A percentile compares a stretch with the other conserved stretches of the same genome.
phyloP scores from a whole-genome alignment of 2,329 filamentous ascomycete species.

The Neonectria sp. region DNA sequence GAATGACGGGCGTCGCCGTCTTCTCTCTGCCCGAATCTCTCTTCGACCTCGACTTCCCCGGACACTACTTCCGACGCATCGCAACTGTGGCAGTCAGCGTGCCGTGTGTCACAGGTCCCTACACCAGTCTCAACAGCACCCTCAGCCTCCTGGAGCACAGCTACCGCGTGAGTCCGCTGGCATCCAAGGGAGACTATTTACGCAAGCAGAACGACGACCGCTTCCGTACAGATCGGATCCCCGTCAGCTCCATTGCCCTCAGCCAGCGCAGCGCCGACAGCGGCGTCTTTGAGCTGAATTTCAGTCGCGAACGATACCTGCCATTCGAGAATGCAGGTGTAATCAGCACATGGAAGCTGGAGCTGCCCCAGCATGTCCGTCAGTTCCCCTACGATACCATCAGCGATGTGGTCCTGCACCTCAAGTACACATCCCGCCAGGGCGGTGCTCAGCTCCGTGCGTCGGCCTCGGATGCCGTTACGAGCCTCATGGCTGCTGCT shows the following conservation, averaged over 20 bases:
- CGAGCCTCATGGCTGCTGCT: no score
- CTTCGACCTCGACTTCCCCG: constrained; percentile 58
- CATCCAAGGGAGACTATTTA: not conserved
- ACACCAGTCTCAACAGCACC: constrained; percentile 36
- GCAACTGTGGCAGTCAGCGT: constrained; percentile 52
- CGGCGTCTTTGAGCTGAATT: constrained; percentile 19
- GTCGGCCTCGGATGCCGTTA: no score
- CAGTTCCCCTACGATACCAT: constrained; percentile 26
- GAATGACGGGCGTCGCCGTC: not conserved
- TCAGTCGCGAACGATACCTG: constrained; percentile 3
- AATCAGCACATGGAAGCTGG: constrained; percentile 23
- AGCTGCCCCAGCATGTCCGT: not conserved
- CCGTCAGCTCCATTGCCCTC: not conserved
- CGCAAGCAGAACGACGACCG: not conserved
- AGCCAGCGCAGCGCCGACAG: not conserved
- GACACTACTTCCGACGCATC: constrained; percentile 57
- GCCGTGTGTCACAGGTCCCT: constrained; percentile 49
- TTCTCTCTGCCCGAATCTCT: constrained; percentile 47
- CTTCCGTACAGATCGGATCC: constrained; percentile 7
- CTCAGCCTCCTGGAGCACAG: not conserved
- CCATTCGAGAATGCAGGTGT: constrained; percentile 28
- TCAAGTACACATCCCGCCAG: constrained; percentile 16
- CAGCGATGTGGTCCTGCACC: constrained; percentile 19
- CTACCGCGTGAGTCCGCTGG: not conserved
- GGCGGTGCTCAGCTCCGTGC: no score